These are phyloP conservation scores for Nicotiana sylvestris DNA, from an alignment of 257 asterid species.

Conservation along the genomic window DNA sequence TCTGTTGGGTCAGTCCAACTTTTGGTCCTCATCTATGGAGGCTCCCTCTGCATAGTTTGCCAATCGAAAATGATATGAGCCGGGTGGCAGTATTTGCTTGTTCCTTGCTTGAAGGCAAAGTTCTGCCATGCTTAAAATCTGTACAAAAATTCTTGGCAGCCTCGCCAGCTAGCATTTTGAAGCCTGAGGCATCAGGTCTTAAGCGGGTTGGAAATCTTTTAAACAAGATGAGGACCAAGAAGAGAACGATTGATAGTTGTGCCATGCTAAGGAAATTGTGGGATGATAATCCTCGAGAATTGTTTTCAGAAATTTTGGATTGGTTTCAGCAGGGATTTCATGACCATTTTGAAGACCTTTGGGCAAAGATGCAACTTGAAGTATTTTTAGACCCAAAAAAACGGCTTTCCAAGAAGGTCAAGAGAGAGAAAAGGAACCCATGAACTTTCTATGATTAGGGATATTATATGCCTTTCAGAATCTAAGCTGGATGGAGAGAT, in stretches of 20 bases:
- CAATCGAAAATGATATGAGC: constrained; percentile 40
- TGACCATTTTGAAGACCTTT: constrained; percentile 37
- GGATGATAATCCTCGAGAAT: constrained; percentile 42
- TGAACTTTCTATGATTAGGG: neutral
- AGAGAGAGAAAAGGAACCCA: constrained; percentile 29
- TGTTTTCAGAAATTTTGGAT: constrained; percentile 50
- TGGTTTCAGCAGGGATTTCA: constrained; percentile 71
- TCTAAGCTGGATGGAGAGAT: constrained; percentile 38
- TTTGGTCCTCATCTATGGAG: constrained; percentile 78
- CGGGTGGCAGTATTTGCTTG: constrained; percentile 56
- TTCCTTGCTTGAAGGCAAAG: constrained; percentile 68
- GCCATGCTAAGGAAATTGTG: constrained; percentile 44
- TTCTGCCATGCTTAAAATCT: constrained; percentile 65
- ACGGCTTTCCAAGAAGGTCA: constrained; percentile 29
- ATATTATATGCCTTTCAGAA: neutral
- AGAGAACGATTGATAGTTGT: constrained; percentile 46
- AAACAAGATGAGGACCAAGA: constrained; percentile 37
- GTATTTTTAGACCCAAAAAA: constrained; percentile 28
- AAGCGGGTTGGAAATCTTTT: constrained; percentile 65
- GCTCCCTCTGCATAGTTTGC: constrained; percentile 60
- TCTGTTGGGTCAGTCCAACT: constrained; percentile 63
- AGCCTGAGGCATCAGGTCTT: constrained; percentile 64
- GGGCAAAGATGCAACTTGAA: constrained; percentile 51
- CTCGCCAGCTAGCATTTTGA: constrained; percentile 58
- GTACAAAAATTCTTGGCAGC: constrained; percentile 50